Conservation (phyloP, 2,329 filamentous ascomycete species). For the Monilinia vaccinii-corymbosi region DNA sequence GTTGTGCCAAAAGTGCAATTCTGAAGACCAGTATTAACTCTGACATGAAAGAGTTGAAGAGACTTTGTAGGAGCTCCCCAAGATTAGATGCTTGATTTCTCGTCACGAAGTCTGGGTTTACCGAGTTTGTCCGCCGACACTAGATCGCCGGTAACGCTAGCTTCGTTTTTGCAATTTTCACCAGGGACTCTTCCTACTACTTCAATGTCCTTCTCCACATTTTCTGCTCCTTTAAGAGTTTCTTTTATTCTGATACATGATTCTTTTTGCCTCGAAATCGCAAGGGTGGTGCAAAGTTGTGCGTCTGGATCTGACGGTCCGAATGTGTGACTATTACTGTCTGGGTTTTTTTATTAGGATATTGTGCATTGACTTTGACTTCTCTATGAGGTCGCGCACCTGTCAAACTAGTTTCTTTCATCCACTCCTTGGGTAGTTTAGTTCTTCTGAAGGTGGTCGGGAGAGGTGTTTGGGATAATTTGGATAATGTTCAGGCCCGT, state of each 20-base stretch:
- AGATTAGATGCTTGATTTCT: neutral
- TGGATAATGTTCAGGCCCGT: neutral
- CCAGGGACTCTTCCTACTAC: fast-evolving
- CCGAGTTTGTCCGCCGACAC: neutral
- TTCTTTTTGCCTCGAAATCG: neutral
- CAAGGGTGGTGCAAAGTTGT: neutral
- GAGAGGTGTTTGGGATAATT: neutral
- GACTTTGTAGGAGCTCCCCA: neutral
- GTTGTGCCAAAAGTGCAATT: no score
- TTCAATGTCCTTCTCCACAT: neutral
- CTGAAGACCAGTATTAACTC: no score
- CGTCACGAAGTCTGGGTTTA: no score
- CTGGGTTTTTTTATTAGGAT: neutral
- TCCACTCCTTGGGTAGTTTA: neutral
- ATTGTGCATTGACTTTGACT: fast-evolving
- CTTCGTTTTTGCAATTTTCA: no score
- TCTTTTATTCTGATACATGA: neutral
- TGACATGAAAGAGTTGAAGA: no score
- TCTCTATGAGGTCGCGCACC: no score
- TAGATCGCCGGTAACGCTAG: neutral
- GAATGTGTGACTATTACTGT: neutral
- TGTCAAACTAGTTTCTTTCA: neutral
- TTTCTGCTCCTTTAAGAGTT: neutral
- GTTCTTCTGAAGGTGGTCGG: fast-evolving
- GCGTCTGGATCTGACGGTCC: neutral